Evolutionary conservation across 805 yeast genomes (phyloP), one percentile per base, ranked within the genome.

Genomic region (Huiozyma sinensis): DNA sequence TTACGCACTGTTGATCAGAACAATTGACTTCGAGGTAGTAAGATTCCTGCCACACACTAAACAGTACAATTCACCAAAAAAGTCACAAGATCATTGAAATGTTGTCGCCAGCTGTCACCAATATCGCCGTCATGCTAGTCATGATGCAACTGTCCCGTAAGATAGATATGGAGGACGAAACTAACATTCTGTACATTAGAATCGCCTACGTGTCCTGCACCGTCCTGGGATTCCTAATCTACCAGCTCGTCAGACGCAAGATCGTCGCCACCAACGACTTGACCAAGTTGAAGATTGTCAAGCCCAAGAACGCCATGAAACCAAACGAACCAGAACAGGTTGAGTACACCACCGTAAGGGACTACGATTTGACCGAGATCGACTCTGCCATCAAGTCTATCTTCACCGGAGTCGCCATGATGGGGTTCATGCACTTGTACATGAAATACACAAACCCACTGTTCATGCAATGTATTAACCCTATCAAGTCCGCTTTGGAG

Each of bases 371-470:
- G 64, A 75, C 78, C 62, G 96, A 90, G 71, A 76, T 89, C 50
- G 80, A 83, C 65, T 46, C 76, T 43, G 81, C 88, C 49, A 75
- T 89, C 67, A 86, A 83, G 68, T 77, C 92, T 51, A 77, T 88
- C 53, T 80, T 81, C 74, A 84, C 92, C 51, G 85, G 95, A 51
- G 65, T 87, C 55, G 96, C 95, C 59, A 89, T 92, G 95, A 88
- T 92, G 88, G 95, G 83, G 28, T 84, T 90, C 80, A 89, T 92
- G 97, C 98, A 90, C 68, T 60, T 90, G 52, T 90, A 90, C 79
- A 80, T 92, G 94, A 85, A 88, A 70, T 90, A 86, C 76, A 88
- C 97, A 66, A 88, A 92, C 70, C 98, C 98, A 46, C 76, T 90
- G 62, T 79, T 92, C 56, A 83, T 90, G 88, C 97, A 90, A 72